Base-by-base conservation (phyloP, 768 basidiomycete species). In the Podaxis mareebaensis region DNA sequence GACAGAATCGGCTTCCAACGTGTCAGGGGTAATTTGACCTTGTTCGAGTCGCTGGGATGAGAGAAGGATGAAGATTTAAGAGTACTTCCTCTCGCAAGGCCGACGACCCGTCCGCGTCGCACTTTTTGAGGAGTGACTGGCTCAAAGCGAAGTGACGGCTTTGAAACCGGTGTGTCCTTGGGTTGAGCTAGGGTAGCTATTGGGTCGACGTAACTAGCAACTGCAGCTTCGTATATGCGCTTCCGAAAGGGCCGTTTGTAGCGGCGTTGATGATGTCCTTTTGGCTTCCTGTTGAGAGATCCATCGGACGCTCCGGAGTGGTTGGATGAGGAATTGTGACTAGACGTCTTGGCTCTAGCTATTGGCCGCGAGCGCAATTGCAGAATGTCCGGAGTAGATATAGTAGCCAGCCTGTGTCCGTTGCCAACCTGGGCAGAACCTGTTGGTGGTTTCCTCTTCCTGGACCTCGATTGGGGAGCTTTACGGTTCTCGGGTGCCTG, bases 141-240 rank as follows among this genome's bases (percentile, higher is more conserved):
- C 26, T 56, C 26, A n/a, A 60, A 66, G 11, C 76, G 70, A 53
- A 64, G 65, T 8, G 58, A 57, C 11, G 44, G 28, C 8, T 20
- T 61, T 4, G 67, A 53, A 30, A 53, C 64, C 48, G 62, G 58
- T 40, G 53, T 59, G 26, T 63, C 57, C 10, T 15, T 48, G 36
- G 64, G 58, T 63, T 69, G 67, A 59, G 68, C 61, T 44, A 73
- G 64, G 39, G 53, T 65, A 15, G 71, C 68, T 17, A 74, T 71
- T 11, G 76, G 70, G 30, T 77, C 69, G 10, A 74, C 76, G 57
- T 74, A 68, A 1, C 77, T 75, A 38, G 75, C 63, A 8, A 77
- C 64, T 46, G 77, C 75, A 49, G 78, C 78, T 53, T 73, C 72
- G 28, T 78, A 69, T 58, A 79, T 67, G 30, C 78, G 73, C 42